Base-by-base conservation (phyloP, 768 basidiomycete genomes). In the Punctularia strigosozonata region DNA sequence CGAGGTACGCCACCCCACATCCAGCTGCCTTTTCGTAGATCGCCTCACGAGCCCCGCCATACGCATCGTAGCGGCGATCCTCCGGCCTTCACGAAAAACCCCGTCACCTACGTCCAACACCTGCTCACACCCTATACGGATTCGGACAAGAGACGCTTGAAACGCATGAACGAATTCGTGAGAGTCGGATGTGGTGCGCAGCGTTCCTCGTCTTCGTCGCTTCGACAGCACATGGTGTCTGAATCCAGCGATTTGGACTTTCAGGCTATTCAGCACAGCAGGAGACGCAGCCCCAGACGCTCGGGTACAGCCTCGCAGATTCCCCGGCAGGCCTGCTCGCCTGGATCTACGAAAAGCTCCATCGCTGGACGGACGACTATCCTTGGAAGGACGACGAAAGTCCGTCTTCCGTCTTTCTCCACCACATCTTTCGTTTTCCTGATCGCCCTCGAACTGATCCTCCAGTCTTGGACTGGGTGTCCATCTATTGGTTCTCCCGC, bases 371-470 rank as follows among this genome's bases (percentile, higher is more conserved):
- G 0, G 73, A 76, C 46, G 44, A 51, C 4, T 75, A 77, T 49
- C 60, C 62, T 0, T 76, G 73, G 73, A 59, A 60, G 13, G 68
- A 71, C 33, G 73, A 75, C 25, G 70, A 75, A 57, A 57, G 76
- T 68, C 15, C 4, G 45, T 24, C 19, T 15, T n/a, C 2, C 6
- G 12, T 33, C 13, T 10, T 37, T 6, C 17, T 13, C 45, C 0
- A 55, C 30, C 21, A 51, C 57, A 55, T 67, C 66, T 6, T 65
- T 65, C 7, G 62, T 65, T 4, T 53, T 40, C 3, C 52, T 35
- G 42, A 59, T 64, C 36, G 39, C 47, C 45, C 67, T 70, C 49
- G 68, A 37, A 45, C 65, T 65, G 32, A 65, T 63, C 20, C 63
- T 55, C 2, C 28, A 61, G 60, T 62, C 1, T 39, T 61, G 2